Conservation (phyloP, 768 basidiomycete genomes). For the Tricholoma sp. region DNA sequence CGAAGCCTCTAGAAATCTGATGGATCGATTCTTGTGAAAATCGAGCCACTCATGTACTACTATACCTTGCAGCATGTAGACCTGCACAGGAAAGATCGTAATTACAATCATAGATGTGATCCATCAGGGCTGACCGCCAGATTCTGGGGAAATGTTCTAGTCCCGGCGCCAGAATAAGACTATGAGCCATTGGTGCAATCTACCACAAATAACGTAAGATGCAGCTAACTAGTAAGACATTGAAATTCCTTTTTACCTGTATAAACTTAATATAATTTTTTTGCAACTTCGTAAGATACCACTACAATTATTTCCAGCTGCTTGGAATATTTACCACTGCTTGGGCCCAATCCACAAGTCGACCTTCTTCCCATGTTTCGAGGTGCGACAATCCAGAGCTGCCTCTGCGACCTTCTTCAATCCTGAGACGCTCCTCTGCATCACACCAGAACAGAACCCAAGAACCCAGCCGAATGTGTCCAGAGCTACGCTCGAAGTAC, state of each 20-base stretch:
- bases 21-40: conserved; percentile 61
- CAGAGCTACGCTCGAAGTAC: conserved; percentile 96
- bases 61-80: background rate
- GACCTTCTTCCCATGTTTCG: conserved; percentile 72
- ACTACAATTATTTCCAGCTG: conserved; percentile 49
- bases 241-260: background rate
- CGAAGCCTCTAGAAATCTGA: conserved; percentile 78
- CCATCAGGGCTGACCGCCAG: background rate
- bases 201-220: background rate
- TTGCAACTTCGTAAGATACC: background rate
- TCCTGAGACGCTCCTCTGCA: conserved; percentile 79
- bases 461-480: conserved; percentile 77
- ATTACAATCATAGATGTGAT: background rate
- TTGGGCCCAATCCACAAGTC: conserved; percentile 64
- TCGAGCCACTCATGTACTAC: background rate
- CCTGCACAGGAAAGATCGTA: background rate
- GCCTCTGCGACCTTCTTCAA: conserved; percentile 60
- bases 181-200: no score
- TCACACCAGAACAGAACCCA: conserved; percentile 99
- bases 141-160: background rate
- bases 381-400: conserved; percentile 65
- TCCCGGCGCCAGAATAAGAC: no score
- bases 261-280: background rate
- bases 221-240: background rate
- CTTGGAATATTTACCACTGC: conserved; percentile 70